Conservation (phyloP, 139 green algal genomes). For the Penium margaritaceum region DNA sequence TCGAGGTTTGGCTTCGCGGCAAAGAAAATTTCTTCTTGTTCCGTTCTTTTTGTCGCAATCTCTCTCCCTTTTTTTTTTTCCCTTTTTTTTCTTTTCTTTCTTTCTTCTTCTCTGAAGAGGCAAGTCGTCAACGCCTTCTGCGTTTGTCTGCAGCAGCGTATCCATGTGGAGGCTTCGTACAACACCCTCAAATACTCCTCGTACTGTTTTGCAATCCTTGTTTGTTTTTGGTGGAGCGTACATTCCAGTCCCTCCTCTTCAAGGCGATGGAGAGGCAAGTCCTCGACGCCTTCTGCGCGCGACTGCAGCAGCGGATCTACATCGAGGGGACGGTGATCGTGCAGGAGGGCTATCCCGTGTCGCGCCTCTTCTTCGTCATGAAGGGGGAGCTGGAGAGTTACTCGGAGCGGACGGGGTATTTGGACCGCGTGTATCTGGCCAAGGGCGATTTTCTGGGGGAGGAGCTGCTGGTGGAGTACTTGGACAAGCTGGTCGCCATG, state of each 20-base stretch:
- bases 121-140: background rate
- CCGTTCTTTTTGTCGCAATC: too few relatives aligned
- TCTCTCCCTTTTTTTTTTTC: background rate
- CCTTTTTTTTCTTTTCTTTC: too few relatives aligned
- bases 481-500: conserved; percentile 18
- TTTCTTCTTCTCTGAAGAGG: conserved; percentile 2
- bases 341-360: conserved; percentile 17
- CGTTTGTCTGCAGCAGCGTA: background rate
- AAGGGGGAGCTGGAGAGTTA: conserved; percentile 12
- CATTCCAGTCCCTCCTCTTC: background rate
- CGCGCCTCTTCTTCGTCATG: conserved; percentile 19
- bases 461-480: conserved; percentile 15
- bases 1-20: too few relatives aligned
- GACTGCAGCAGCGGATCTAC: conserved; percentile 9
- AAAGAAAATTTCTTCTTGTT: too few relatives aligned
- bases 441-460: conserved; percentile 12
- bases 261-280: conserved; percentile 8
- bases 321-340: conserved; percentile 12
- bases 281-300: conserved; percentile 15
- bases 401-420: conserved; percentile 16
- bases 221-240: too few relatives aligned
- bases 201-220: too few relatives aligned
- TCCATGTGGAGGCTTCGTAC: background rate
- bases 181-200: too few relatives aligned
- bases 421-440: background rate